These are phyloP conservation scores for Murraya koenigii DNA, from an alignment of 345 rosid species.

Conservation along the genomic window DNA sequence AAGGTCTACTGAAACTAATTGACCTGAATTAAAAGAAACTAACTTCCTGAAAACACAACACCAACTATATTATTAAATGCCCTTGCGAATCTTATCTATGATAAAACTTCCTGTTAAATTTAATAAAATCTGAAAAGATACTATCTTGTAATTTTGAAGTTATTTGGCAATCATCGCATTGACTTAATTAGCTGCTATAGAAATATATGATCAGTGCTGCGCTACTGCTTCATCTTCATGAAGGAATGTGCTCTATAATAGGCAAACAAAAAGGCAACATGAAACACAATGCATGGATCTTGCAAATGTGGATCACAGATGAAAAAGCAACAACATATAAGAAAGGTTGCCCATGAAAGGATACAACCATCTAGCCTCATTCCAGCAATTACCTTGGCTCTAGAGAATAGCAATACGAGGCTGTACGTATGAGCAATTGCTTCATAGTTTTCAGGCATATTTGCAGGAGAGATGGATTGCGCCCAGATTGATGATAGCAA, in stretches of 20 bases:
- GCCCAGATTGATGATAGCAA: conserved; percentile 95
- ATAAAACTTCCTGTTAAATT: not conserved
- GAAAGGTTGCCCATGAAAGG: not conserved
- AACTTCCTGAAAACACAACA: not conserved
- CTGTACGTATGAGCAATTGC: conserved; percentile 92
- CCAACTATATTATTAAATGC: not conserved
- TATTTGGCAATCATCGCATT: not conserved
- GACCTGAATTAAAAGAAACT: not conserved
- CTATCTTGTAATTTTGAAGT: not conserved
- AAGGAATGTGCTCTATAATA: conserved; percentile 1
- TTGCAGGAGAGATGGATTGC: conserved; percentile 82
- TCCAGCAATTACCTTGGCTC: conserved; percentile 65
- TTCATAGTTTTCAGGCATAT: conserved; percentile 85
- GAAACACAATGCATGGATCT: not conserved
- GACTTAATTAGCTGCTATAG: not conserved
- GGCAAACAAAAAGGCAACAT: not conserved
- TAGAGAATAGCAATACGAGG: conserved; percentile 85
- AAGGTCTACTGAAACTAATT: not conserved
- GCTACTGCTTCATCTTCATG: not conserved
- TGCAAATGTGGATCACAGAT: not conserved
- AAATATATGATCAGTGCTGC: not conserved
- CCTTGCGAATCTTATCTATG: not conserved
- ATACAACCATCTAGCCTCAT: conserved; percentile 5
- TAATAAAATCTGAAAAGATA: not conserved
- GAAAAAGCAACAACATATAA: not conserved